Conservation (phyloP, 495 filamentous ascomycete genomes). For the Podospora australis region DNA sequence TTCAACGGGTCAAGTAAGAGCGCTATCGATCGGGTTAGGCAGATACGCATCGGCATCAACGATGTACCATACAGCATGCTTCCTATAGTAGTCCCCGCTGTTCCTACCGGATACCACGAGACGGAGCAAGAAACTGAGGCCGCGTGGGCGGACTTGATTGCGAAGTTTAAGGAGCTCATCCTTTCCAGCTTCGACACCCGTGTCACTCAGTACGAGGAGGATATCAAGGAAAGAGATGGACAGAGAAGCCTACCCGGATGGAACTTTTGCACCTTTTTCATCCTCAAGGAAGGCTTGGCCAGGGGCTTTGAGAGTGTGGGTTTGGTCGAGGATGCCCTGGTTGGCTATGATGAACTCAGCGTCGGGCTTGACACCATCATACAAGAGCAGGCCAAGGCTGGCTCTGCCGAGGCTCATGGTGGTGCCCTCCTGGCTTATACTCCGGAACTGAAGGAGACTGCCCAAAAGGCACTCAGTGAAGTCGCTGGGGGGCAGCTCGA, state of each 20-base stretch:
- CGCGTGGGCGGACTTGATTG: conserved; percentile 74
- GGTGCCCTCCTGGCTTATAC: conserved; percentile 62
- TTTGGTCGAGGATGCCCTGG: conserved; percentile 87
- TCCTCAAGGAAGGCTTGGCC: conserved; percentile 90
- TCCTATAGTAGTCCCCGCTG: conserved; percentile 49
- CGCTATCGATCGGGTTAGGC: conserved; percentile 70
- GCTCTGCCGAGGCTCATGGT: conserved; percentile 51
- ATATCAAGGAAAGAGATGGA: conserved; percentile 87
- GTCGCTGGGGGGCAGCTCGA: conserved; percentile 27
- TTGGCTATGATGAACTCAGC: conserved; percentile 86
- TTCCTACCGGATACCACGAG: conserved; percentile 54
- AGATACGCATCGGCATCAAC: conserved; percentile 68
- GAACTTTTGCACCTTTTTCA: conserved; percentile 99
- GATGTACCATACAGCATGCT: conserved; percentile 53
- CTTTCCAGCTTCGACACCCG: conserved; percentile 84
- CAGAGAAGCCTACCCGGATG: conserved; percentile 87
- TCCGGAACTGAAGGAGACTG: conserved; percentile 58
- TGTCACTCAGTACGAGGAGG: conserved; percentile 92
- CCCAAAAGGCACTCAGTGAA: conserved; percentile 40
- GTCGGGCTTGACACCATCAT: conserved; percentile 77
- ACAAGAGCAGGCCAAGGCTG: conserved; percentile 58
- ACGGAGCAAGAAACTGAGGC: conserved; percentile 61
- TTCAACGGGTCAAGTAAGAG: conserved; percentile 84
- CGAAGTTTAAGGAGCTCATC: conserved; percentile 82
- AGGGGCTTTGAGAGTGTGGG: conserved; percentile 94